These are phyloP conservation scores for Trichoderma atrobrunneum DNA, from an alignment of 2,329 filamentous ascomycete species.

Conservation along the genomic window DNA sequence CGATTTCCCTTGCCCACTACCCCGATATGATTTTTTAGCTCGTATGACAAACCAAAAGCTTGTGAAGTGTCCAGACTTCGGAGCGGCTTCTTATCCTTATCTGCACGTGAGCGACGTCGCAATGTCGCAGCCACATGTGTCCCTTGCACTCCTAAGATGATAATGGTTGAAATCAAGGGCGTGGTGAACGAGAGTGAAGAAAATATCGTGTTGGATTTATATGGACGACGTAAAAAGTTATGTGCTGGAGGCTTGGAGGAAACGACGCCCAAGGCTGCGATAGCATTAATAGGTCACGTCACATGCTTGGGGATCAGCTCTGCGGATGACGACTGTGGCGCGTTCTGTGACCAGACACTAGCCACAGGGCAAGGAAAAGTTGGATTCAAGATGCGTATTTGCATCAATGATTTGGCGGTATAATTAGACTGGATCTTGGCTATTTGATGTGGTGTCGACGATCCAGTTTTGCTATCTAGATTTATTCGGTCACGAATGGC, in stretches of 20 bases:
- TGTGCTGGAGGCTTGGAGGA: background rate
- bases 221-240: background rate
- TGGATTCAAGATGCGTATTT: background rate
- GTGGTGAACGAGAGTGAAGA: background rate
- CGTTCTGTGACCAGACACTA: background rate
- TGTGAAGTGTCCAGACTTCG: conserved; percentile 15
- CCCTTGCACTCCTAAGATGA: background rate
- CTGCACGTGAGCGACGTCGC: conserved; percentile 10
- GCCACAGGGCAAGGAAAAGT: conserved; percentile 3
- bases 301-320: conserved; percentile 14
- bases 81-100: conserved; percentile 14
- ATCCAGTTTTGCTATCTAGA: background rate
- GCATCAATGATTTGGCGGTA: background rate
- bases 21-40: conserved; percentile 14
- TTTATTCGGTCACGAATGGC: background rate
- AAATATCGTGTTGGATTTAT: background rate
- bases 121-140: background rate
- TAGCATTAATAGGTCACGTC: background rate
- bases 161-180: background rate
- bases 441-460: background rate
- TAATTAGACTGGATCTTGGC: background rate
- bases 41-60: conserved; percentile 17
- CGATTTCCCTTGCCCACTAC: background rate
- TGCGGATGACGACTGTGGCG: conserved; percentile 15
- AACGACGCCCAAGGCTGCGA: background rate